Conservation (phyloP, 23 red algal species). For the Gracilaria gracilis region DNA sequence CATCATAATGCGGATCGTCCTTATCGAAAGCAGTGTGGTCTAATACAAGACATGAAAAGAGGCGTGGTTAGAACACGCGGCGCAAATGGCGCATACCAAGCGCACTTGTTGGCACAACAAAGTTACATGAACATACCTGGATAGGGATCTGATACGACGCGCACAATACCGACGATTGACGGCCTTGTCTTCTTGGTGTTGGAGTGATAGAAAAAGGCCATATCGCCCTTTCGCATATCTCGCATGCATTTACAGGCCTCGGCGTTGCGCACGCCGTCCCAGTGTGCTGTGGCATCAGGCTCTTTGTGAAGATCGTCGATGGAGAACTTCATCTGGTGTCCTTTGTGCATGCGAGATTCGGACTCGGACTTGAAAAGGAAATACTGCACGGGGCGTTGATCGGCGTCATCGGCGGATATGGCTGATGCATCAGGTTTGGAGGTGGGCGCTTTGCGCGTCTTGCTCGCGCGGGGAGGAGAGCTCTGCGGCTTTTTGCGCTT, state of each 20-base stretch:
- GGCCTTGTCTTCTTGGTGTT: conserved; percentile 77
- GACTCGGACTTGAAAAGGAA: conserved; percentile 92
- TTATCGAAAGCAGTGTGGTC: conserved; percentile 84
- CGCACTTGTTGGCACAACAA: background rate
- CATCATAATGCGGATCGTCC: conserved; percentile 68
- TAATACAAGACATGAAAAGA: background rate
- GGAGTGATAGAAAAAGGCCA: conserved; percentile 97
- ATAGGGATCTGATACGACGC: conserved; percentile 75
- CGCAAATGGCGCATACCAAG: background rate
- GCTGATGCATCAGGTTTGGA: too few species aligned
- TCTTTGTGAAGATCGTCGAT: conserved; percentile 80
- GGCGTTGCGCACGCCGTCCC: conserved; percentile 98
- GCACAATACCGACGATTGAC: conserved; percentile 78
- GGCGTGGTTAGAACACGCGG: background rate
- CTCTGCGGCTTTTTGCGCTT: background rate
- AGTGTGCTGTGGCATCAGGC: conserved; percentile 56
- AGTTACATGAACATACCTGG: conserved; percentile 39
- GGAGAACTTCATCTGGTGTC: conserved; percentile 85
- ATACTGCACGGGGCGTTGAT: conserved; percentile 19
- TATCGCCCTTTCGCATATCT: conserved; percentile 78
- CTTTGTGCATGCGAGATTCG: conserved; percentile 63
- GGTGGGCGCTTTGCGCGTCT: background rate
- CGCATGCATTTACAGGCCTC: conserved; percentile 85
- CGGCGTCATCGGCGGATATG: background rate
- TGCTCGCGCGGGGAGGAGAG: background rate